Evolutionary conservation across 257 asterid genomes (phyloP), one percentile per base, ranked within the genome.

Genomic region (Leptodermis oblonga): DNA sequence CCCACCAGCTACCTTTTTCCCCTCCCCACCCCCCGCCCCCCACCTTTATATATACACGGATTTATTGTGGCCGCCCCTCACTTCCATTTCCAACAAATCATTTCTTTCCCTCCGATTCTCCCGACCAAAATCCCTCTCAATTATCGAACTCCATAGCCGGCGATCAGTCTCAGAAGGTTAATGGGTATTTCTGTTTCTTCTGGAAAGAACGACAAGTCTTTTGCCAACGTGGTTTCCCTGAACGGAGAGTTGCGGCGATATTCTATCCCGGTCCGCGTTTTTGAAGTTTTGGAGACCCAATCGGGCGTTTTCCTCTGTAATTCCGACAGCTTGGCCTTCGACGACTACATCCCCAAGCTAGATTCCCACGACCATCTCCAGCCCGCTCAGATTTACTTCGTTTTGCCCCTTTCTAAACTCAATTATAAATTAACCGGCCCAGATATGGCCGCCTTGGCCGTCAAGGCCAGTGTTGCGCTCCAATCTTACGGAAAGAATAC

Each of bases 381-480:
- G 46, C 66, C 88, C 12, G 56, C 74, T 15, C 96, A 87, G 80
- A 83, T 89, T 61, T 89, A 89, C 61, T 89, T 89, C 78, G 56
- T 83, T 7, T 79, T 89, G 28, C 92, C 94, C 0, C 30, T 43
- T 11, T 31, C 81, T 26, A 84, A 70, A 76, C 90, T 85, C 20
- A 79, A 72, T 14, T 80, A 83, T 28, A 86, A 77, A 11, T 81
- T 89, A 23, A 75, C 82, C 13, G 90, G 94, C 33, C 73, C 94
- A 18, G 96, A 89, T 37, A 84, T 89, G 96, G 96, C 89, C 13
- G 89, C 94, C n/a, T 56, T 87, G 18, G 94, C 96, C 61, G 84
- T 89, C 11, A 87, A 87, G 79, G 96, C 96, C 18, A 84, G 92
- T 83, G 34, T 76, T 18, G 96, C 92, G 5, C 73, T 89, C 11